A percentile compares a stretch with the other conserved stretches of the same genome.
These are phyloP conservation scores for Berkeleyomyces rouxiae DNA, from an alignment of 2,329 filamentous ascomycete genomes.

Conservation along the genomic window DNA sequence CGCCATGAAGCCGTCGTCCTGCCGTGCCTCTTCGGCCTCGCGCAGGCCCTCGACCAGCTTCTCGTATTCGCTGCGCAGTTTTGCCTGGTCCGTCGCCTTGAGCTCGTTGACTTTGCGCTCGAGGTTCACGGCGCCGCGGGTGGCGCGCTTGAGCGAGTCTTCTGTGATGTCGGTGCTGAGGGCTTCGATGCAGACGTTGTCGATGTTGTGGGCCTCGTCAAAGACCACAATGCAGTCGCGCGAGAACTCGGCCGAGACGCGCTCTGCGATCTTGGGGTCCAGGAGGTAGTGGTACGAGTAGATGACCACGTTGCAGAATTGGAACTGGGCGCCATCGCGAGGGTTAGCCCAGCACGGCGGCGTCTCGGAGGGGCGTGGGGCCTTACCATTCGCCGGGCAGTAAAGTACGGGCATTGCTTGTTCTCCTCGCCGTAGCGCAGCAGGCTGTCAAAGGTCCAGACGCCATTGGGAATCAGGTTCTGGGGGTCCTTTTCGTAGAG, in stretches of 20 bases:
- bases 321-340: slow-evolving; percentile 45
- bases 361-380: neutral
- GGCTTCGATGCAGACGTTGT: slow-evolving; percentile 98
- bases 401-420: slow-evolving; percentile 97
- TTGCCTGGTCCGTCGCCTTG: slow-evolving; percentile 88
- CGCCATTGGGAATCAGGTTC: slow-evolving; percentile 82
- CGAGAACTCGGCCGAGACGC: slow-evolving; percentile 86
- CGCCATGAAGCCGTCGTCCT: slow-evolving; percentile 89
- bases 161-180: slow-evolving; percentile 94
- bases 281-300: slow-evolving; percentile 98
- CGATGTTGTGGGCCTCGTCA: slow-evolving; percentile 97
- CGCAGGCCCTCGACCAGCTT: slow-evolving; percentile 86
- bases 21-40: slow-evolving; percentile 72
- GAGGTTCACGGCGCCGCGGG: slow-evolving; percentile 75
- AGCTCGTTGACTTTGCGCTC: slow-evolving; percentile 86
- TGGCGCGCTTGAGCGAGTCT: slow-evolving; percentile 80
- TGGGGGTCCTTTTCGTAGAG: slow-evolving; percentile 88
- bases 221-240: slow-evolving; percentile 99
- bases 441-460: slow-evolving; percentile 87
- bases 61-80: slow-evolving; percentile 85
- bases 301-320: slow-evolving; percentile 98
- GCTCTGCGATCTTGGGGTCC: slow-evolving; percentile 92
- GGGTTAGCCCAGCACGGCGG: neutral
- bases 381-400: slow-evolving; percentile 73
- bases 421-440: slow-evolving; percentile 82